A percentile compares a stretch with the other conserved stretches of the same genome.
Conservation (phyloP, 805 yeast genomes). For the Wickerhamomyces pijperi region DNA sequence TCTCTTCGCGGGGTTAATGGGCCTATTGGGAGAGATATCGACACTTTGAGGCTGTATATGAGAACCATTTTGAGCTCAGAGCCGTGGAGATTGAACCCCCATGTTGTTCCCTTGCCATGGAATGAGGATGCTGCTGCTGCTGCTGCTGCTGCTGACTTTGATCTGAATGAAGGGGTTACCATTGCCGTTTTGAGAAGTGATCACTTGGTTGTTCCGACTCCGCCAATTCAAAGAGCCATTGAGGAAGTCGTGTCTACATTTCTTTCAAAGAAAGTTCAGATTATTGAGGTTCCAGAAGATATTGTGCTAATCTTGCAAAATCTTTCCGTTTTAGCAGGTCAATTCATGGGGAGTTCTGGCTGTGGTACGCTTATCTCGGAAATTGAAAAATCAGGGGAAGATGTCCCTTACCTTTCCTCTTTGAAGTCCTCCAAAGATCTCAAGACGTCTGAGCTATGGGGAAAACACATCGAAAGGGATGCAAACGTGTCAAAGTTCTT, state of each 20-base stretch:
- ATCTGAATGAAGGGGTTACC: slow-evolving; percentile 25
- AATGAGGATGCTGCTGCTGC: slow-evolving; percentile 8
- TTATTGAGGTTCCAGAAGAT: slow-evolving; percentile 35
- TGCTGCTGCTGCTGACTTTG: slow-evolving; percentile 13
- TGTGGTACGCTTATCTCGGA: slow-evolving; percentile 26
- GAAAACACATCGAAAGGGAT: slow-evolving; percentile 28
- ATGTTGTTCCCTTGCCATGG: slow-evolving; percentile 31
- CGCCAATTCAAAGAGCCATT: slow-evolving; percentile 38
- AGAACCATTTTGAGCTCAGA: slow-evolving; percentile 21
- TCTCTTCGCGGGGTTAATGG: slow-evolving; percentile 35
- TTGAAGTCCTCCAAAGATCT: slow-evolving; percentile 25
- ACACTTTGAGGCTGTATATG: slow-evolving; percentile 25
- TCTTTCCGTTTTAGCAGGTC: slow-evolving; percentile 21
- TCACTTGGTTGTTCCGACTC: slow-evolving; percentile 33
- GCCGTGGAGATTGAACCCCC: slow-evolving; percentile 34
- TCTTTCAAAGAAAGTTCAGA: slow-evolving; percentile 36
- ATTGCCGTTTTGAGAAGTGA: slow-evolving; percentile 33
- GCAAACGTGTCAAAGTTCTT: slow-evolving; percentile 26
- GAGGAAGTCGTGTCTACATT: slow-evolving; percentile 21
- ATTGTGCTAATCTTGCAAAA: slow-evolving; percentile 18
- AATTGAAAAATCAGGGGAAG: slow-evolving; percentile 30
- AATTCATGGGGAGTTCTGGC: slow-evolving; percentile 28
- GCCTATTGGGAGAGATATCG: slow-evolving; percentile 30
- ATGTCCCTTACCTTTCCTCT: slow-evolving; percentile 30
- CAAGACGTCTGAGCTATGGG: slow-evolving; percentile 30